Percentiles rank a stretch among this genome's conserved stretches.
Evolutionary conservation across 2,329 filamentous ascomycete species (phyloP).

Genomic region (Aspergillus puulaauensis): DNA sequence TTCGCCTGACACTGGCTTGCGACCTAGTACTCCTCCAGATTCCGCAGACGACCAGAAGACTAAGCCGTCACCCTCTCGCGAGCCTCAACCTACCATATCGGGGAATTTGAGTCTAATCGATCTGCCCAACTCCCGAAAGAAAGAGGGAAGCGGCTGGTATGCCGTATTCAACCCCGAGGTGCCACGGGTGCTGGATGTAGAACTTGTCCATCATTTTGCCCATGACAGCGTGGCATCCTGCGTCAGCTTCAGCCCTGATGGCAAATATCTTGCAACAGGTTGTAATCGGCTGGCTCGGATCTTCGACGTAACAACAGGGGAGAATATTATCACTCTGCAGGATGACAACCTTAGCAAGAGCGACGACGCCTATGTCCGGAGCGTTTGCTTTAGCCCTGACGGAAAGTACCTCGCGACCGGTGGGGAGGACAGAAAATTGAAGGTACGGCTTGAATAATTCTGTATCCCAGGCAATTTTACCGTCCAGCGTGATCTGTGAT

Average conservation of each 20-base stretch:
- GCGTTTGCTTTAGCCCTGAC: constrained; percentile 97
- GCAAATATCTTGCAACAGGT: constrained; percentile 91
- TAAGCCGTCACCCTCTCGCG: too few relatives aligned
- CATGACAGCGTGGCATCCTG: constrained; percentile 98
- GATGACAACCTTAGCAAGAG: constrained; percentile 83
- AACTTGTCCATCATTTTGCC: constrained; percentile 85
- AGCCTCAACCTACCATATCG: not conserved
- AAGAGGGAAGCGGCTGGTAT: constrained; percentile 89
- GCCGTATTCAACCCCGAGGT: constrained; percentile 94
- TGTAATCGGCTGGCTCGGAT: constrained; percentile 99
- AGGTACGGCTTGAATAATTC: constrained; percentile 52
- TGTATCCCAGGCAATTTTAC: too few relatives aligned
- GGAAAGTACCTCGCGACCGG: constrained; percentile 91
- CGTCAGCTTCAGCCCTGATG: constrained; percentile 92
- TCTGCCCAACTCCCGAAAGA: constrained; percentile 82
- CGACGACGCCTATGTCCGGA: constrained; percentile 93
- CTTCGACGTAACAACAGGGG: constrained; percentile 84
- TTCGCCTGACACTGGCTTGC: too few relatives aligned
- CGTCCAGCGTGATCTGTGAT: too few relatives aligned
- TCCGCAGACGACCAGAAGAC: too few relatives aligned
- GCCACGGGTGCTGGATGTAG: constrained; percentile 85
- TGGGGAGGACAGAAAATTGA: constrained; percentile 95
- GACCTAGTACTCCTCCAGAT: too few relatives aligned
- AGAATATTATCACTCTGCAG: constrained; percentile 85
- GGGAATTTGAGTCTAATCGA: constrained; percentile 64